Conservation (phyloP, 2,329 filamentous ascomycete species). For the Aspergillus fumigatiaffinis region DNA sequence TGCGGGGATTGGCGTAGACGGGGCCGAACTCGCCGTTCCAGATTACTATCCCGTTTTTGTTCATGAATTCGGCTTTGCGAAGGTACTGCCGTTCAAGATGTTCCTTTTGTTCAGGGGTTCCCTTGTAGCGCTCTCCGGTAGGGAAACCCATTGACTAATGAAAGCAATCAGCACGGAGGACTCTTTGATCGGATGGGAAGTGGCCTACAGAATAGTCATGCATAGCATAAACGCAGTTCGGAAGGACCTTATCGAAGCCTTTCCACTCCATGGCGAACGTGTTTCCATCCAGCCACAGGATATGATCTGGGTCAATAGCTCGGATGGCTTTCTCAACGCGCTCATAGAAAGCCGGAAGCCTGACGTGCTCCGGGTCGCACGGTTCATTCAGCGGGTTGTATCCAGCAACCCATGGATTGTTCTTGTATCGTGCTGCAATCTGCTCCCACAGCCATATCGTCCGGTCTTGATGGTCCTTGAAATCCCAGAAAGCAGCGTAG, state of each 20-base stretch:
- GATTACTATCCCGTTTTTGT: conserved; percentile 38
- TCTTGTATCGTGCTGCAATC: conserved; percentile 44
- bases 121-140: conserved; percentile 38
- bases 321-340: conserved; percentile 47
- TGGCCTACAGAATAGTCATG: conserved; percentile 39
- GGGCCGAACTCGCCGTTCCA: conserved; percentile 55
- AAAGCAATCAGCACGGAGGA: not conserved
- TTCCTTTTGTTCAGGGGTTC: conserved; percentile 39
- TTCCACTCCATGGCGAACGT: conserved; percentile 46
- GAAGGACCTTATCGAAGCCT: conserved; percentile 41
- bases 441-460: conserved; percentile 49
- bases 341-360: conserved; percentile 46
- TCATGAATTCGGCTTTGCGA: conserved; percentile 49
- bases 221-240: conserved; percentile 45
- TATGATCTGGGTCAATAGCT: conserved; percentile 44
- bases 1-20: conserved; percentile 33
- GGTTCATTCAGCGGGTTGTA: conserved; percentile 54
- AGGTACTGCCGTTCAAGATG: conserved; percentile 42
- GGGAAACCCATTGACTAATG: conserved; percentile 41
- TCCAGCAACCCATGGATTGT: conserved; percentile 48
- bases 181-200: not conserved
- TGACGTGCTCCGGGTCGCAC: conserved; percentile 45
- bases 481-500: conserved; percentile 49
- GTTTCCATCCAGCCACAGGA: conserved; percentile 45
- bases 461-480: conserved; percentile 49